phyloP scores from a whole-genome alignment of 2,329 filamentous ascomycete genomes.

The Teratosphaeria viscida region DNA sequence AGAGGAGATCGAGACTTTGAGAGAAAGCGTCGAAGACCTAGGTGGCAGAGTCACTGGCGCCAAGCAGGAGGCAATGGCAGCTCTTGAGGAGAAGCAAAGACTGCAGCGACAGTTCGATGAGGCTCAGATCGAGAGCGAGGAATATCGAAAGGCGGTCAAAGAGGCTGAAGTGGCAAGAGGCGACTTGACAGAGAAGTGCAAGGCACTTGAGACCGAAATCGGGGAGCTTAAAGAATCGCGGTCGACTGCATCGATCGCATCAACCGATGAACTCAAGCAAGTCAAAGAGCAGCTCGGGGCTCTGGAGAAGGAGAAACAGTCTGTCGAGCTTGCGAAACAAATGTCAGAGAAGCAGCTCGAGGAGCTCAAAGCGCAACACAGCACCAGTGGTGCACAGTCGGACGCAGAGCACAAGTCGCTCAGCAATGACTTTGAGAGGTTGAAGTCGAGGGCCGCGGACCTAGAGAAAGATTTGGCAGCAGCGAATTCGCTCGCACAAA shows the following conservation, averaged over 20 bases:
- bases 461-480: slow-evolving; percentile 77
- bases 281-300: slow-evolving; percentile 17
- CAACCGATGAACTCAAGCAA: slow-evolving; percentile 51
- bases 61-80: slow-evolving; percentile 19
- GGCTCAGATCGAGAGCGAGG: slow-evolving; percentile 13
- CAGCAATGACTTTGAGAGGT: slow-evolving; percentile 55
- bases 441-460: slow-evolving; percentile 58
- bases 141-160: slow-evolving; percentile 12
- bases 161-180: slow-evolving; percentile 18
- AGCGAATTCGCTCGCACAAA: slow-evolving; percentile 75
- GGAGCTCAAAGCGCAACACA: slow-evolving; percentile 40
- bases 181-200: slow-evolving; percentile 14
- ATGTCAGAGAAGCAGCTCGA: slow-evolving; percentile 62
- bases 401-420: slow-evolving; percentile 47
- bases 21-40: slow-evolving; percentile 16
- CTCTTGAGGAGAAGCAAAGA: slow-evolving; percentile 17
- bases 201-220: slow-evolving; percentile 53
- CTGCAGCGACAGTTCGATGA: slow-evolving; percentile 19
- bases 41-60: slow-evolving; percentile 20
- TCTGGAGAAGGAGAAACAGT: slow-evolving; percentile 47
- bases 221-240: slow-evolving; percentile 30
- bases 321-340: slow-evolving; percentile 52
- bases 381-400: slow-evolving; percentile 35
- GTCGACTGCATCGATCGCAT: slow-evolving; percentile 5
- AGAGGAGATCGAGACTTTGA: slow-evolving; percentile 17